phyloP scores from a whole-genome alignment of 1,284 basidiomycete genomes.

The Boletus smithii region DNA sequence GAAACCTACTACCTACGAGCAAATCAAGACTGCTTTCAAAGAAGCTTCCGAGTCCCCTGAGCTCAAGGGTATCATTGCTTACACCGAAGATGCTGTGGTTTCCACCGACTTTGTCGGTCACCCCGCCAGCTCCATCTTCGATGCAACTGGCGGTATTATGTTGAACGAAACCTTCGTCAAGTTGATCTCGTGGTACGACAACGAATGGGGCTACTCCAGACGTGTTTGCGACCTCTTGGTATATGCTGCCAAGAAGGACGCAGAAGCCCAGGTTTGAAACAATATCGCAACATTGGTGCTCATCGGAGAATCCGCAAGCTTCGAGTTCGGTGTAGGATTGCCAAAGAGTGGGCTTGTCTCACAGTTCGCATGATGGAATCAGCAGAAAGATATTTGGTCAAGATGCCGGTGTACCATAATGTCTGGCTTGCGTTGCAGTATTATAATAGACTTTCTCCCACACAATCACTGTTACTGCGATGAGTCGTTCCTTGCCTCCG shows the following conservation, averaged over 20 bases:
- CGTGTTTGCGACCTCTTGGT: slow-evolving; percentile 91
- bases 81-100: slow-evolving; percentile 95
- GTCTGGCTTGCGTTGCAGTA: slow-evolving; percentile 2
- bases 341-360: too few relatives aligned
- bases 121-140: slow-evolving; percentile 81
- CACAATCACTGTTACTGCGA: not conserved
- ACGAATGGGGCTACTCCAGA: slow-evolving; percentile 95
- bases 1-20: slow-evolving; percentile 83
- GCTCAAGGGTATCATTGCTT: slow-evolving; percentile 84
- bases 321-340: slow-evolving; percentile 19
- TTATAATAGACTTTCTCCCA: slow-evolving; percentile 11
- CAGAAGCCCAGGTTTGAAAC: slow-evolving; percentile 24
- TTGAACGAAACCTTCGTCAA: slow-evolving; percentile 95
- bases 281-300: not conserved
- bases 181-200: slow-evolving; percentile 95
- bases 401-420: slow-evolving; percentile 14
- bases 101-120: slow-evolving; percentile 92
- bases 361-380: too few relatives aligned
- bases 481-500: not conserved
- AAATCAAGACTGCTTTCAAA: slow-evolving; percentile 90
- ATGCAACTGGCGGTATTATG: slow-evolving; percentile 90
- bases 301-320: not conserved
- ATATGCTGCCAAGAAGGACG: slow-evolving; percentile 78
- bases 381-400: too few relatives aligned
- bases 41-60: slow-evolving; percentile 67